Percentiles rank a stretch among this genome's conserved stretches.
Evolutionary conservation across 2,329 filamentous ascomycete genomes (phyloP).

Genomic region (Fusarium papillatum): DNA sequence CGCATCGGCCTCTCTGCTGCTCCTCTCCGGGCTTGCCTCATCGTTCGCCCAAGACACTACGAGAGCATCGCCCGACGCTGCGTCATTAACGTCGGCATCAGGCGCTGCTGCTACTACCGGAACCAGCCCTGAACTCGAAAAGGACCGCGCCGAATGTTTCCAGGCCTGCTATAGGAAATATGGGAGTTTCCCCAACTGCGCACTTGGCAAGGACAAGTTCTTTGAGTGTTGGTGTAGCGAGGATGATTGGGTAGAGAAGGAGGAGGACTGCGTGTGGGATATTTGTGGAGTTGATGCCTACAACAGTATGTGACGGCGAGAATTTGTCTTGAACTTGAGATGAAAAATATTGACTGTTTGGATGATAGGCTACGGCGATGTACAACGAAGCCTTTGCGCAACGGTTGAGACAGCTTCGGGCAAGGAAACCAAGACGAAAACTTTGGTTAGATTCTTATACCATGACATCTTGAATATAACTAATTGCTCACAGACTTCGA

Average conservation of each 20-base stretch:
- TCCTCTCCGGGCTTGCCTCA: background rate
- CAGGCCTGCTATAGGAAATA: slow-evolving; percentile 18
- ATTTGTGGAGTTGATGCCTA: slow-evolving; percentile 20
- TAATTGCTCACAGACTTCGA: background rate
- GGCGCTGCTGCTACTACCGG: no score
- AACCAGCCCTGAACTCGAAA: background rate
- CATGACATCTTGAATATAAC: background rate
- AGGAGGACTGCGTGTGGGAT: slow-evolving; percentile 19
- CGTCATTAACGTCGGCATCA: background rate
- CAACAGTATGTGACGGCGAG: slow-evolving; percentile 4
- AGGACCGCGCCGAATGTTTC: slow-evolving; percentile 9
- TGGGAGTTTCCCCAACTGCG: slow-evolving; percentile 4
- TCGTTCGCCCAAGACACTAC: background rate
- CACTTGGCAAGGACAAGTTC: slow-evolving; percentile 2
- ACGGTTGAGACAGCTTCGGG: background rate
- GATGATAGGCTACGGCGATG: background rate
- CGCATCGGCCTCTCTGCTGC: background rate
- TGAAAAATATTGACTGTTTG: no score
- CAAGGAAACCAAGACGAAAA: rapidly evolving
- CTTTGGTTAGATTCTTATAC: background rate
- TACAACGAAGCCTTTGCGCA: background rate
- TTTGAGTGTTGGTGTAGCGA: slow-evolving; percentile 18
- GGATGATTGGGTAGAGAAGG: slow-evolving; percentile 18
- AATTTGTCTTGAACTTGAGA: rapidly evolving
- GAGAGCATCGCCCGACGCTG: background rate